These are phyloP conservation scores for Monosporozyma unispora DNA, from an alignment of 805 yeast genomes.

Conservation along the genomic window DNA sequence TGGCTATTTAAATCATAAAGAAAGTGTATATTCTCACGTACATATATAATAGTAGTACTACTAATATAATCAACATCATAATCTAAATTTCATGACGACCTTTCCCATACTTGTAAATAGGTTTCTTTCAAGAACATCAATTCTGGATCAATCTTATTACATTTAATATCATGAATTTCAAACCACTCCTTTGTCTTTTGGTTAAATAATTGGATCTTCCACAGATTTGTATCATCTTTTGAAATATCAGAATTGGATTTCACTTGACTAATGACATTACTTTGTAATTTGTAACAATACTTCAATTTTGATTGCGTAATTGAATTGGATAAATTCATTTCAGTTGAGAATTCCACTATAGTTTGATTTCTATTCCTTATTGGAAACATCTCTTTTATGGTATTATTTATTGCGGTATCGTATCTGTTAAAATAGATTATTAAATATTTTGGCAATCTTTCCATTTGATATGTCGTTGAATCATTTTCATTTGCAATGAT, in stretches of 20 bases:
- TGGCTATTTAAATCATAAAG: conserved; percentile 60
- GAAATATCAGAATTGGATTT: conserved; percentile 12
- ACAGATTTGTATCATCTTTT: conserved; percentile 30
- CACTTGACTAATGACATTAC: conserved; percentile 39
- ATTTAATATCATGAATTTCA: conserved; percentile 45
- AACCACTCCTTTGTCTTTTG: conserved; percentile 42
- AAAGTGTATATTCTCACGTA: background rate
- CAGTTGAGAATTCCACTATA: conserved; percentile 48
- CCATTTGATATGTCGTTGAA: conserved; percentile 18
- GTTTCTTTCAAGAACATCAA: conserved; percentile 53
- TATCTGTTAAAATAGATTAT: conserved; percentile 52
- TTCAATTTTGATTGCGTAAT: background rate
- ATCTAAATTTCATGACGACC: conserved; percentile 2
- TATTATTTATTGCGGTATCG: conserved; percentile 18
- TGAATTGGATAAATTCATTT: conserved; percentile 20
- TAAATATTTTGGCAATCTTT: conserved; percentile 43
- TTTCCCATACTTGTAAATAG: conserved; percentile 62
- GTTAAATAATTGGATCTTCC: conserved; percentile 44
- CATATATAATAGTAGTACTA: background rate
- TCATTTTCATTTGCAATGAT: background rate
- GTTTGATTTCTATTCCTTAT: conserved; percentile 47
- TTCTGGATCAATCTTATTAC: conserved; percentile 43
- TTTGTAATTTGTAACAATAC: conserved; percentile 30
- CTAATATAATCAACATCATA: background rate
- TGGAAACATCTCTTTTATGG: conserved; percentile 14